A percentile compares a stretch with the other conserved stretches of the same genome.
These are phyloP conservation scores for Gossypium sturtianum DNA, from an alignment of 345 rosid genomes.

Conservation along the genomic window DNA sequence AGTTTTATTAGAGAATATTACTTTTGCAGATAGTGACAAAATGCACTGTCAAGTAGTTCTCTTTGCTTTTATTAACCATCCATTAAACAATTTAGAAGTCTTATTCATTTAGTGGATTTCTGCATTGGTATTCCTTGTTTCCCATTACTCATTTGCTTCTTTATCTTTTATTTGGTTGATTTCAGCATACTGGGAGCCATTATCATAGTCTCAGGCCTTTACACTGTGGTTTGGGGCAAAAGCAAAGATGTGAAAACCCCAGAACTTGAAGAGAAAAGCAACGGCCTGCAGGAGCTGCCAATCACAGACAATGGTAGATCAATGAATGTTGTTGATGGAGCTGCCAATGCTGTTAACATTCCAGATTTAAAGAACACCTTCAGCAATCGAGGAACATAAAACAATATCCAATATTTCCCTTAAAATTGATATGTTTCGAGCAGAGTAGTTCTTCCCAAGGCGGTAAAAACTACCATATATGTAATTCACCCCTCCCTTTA, in stretches of 20 bases:
- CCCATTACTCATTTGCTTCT: not conserved
- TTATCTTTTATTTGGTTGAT: not conserved
- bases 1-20: not conserved
- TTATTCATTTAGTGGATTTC: not conserved
- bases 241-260: constrained; percentile 44
- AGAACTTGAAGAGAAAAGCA: constrained; percentile 25
- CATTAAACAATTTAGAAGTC: not conserved
- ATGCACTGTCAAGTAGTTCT: not conserved
- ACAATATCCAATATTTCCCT: not conserved
- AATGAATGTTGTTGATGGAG: constrained; percentile 13
- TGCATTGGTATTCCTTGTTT: not conserved
- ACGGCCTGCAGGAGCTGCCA: constrained; percentile 41
- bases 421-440: not conserved
- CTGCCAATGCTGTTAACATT: constrained; percentile 7
- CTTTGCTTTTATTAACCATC: not conserved
- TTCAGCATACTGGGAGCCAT: constrained; percentile 74
- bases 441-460: not conserved
- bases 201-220: constrained; percentile 68
- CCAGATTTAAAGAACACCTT: constrained; percentile 11
- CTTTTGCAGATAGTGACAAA: not conserved
- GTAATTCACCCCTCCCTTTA: not conserved
- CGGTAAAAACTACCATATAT: not conserved
- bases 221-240: constrained; percentile 90
- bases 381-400: constrained; percentile 8
- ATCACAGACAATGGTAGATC: constrained; percentile 21